Base-by-base conservation (phyloP, 2,329 filamentous ascomycete species). In the Penicillium sp. region DNA sequence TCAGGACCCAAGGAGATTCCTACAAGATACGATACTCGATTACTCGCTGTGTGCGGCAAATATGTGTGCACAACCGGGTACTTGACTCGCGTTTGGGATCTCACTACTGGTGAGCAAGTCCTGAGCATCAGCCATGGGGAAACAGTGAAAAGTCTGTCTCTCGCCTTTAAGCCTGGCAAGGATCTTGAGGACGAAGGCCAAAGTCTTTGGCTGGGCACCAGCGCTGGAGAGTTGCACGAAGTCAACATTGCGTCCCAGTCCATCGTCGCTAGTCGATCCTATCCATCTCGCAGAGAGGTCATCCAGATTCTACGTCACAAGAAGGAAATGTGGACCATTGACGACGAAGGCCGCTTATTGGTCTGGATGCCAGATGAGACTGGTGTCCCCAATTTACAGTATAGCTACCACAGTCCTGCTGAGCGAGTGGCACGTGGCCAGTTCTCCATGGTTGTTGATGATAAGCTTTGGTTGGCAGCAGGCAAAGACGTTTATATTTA, bases 311-410 rank as follows among this genome's bases (percentile, higher is more conserved):
- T 88, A 63, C 82, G 93, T 31, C 86, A 94, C 66, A 85, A 82
- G 52, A 88, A 89, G 56, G 87, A 96, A 61, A 80, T 98, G 65
- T 98, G 93, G 93, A 90, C 90, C 0, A 68, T 98, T 39, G 93
- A 97, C 64, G 90, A 96, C 54, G 82, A 86, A 38, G 93, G 93
- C 9, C 87, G 86, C 37, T 72, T 98, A 11, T 83, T 89, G 55
- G 80, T 97, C 4, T 98, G 93, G 93, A 83, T 81, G 1, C 84
- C 90, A 3, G 87, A 89, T 58, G 77, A 81, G 37, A 80, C 80
- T 5, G 84, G 86, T 0, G 77, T 84, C 23, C 89, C 90, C 1
- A 91, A 82, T 51, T 70, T 97, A 24, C 79, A 82, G 46, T 81
- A 82, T 46, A 85, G 80, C 44, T 89, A 88, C 18, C 84, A 86